These are phyloP conservation scores for Beta macrorhiza DNA, from an alignment of 179 eudicot species.

Conservation along the genomic window DNA sequence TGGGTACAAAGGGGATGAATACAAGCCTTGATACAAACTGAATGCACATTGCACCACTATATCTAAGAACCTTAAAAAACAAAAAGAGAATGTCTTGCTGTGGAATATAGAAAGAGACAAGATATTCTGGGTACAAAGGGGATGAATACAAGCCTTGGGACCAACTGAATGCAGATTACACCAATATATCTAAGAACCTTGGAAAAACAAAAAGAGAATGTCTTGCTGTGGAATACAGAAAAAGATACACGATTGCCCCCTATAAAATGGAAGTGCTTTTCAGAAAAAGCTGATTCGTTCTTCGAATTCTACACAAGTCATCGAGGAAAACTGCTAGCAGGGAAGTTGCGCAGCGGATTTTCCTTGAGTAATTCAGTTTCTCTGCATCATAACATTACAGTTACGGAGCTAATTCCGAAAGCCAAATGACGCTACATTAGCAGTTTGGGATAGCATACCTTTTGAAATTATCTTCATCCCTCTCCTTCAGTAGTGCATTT, in stretches of 20 bases:
- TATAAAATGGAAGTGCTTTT: not conserved
- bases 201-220: not conserved
- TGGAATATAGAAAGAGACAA: conserved; percentile 1
- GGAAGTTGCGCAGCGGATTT: conserved; percentile 84
- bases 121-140: not conserved
- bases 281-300: not conserved
- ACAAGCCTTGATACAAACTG: conserved; percentile 10
- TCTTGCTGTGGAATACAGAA: not conserved
- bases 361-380: conserved; percentile 82
- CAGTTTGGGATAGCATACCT: conserved; percentile 42
- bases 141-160: conserved; percentile 1
- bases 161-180: conserved; percentile 4
- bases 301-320: conserved; percentile 26
- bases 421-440: not conserved
- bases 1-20: not conserved
- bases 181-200: not conserved
- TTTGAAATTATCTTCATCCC: conserved; percentile 57
- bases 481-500: conserved; percentile 47
- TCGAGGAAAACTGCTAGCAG: conserved; percentile 69
- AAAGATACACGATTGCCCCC: not conserved
- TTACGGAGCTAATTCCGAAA: not conserved
- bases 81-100: conserved; percentile 1
- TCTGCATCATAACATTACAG: conserved; percentile 40
- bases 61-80: not conserved
- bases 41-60: not conserved